These are phyloP conservation scores for Raffaelea arxii DNA, from an alignment of 2,329 filamentous ascomycete species.

Conservation along the genomic window DNA sequence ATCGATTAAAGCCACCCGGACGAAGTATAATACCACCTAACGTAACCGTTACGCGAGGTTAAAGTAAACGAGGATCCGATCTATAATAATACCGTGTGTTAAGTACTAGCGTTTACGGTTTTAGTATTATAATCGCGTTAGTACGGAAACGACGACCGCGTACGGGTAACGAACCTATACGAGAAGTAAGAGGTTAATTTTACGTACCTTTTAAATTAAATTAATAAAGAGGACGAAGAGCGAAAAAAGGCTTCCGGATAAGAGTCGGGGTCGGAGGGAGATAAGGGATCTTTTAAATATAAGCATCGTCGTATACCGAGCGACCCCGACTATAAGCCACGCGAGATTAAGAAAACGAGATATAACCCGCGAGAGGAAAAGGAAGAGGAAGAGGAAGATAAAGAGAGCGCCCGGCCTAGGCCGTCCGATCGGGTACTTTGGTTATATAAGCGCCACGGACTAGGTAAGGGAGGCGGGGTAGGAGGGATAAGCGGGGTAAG, in stretches of 20 bases:
- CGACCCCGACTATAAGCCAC: conserved; percentile 3
- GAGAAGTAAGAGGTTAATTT: conserved; percentile 1
- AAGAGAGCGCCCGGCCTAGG: not conserved
- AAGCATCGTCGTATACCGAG: conserved; percentile 6
- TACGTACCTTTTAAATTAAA: not conserved
- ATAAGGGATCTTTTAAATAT: not conserved
- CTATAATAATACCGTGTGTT: conserved; percentile 17
- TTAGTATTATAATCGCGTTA: conserved; percentile 14
- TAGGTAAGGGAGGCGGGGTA: too few species aligned
- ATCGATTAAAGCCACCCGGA: conserved; percentile 14
- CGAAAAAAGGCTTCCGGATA: too few species aligned
- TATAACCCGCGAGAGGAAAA: too few species aligned
- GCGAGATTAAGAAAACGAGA: not conserved
- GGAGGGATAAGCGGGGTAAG: too few species aligned
- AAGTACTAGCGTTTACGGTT: conserved; percentile 21
- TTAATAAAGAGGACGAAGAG: not conserved
- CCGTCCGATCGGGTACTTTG: too few species aligned
- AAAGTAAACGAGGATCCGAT: conserved; percentile 12
- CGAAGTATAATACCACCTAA: conserved; percentile 22
- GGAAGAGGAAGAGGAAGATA: not conserved
- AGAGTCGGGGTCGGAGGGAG: not conserved
- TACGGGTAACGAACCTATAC: not conserved
- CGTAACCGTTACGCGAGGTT: conserved; percentile 18
- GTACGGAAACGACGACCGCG: conserved; percentile 14
- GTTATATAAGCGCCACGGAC: too few species aligned